A percentile compares a stretch with the other conserved stretches of the same genome.
These are phyloP conservation scores for Vanrija pseudolonga DNA, from an alignment of 1,284 basidiomycete genomes.

Conservation along the genomic window DNA sequence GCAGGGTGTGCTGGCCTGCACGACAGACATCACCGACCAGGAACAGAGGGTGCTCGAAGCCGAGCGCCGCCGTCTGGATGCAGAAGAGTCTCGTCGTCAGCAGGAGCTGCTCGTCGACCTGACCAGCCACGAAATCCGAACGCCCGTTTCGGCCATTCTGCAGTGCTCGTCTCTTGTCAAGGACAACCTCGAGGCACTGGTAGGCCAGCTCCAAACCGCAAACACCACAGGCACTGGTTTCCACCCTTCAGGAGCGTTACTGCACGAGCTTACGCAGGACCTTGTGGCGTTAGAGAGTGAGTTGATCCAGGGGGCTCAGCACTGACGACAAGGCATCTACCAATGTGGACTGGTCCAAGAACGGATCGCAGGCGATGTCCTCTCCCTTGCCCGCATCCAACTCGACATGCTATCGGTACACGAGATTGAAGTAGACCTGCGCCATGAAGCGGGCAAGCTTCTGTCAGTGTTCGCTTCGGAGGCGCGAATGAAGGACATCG, in stretches of 20 bases:
- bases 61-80: slow-evolving; percentile 32
- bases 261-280: slow-evolving; percentile 46
- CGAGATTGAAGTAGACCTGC: slow-evolving; percentile 41
- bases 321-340: slow-evolving; percentile 18
- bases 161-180: slow-evolving; percentile 46
- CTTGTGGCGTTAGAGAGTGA: slow-evolving; percentile 33
- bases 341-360: slow-evolving; percentile 47
- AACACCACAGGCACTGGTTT: slow-evolving; percentile 24
- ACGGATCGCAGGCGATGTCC: slow-evolving; percentile 48
- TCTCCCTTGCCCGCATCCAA: slow-evolving; percentile 46
- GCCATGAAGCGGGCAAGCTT: slow-evolving; percentile 39
- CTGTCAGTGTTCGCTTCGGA: slow-evolving; percentile 31
- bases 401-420: slow-evolving; percentile 32
- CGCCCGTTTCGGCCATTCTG: slow-evolving; percentile 45
- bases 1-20: slow-evolving; percentile 35
- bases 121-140: slow-evolving; percentile 47
- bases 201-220: slow-evolving; percentile 30
- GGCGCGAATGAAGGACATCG: slow-evolving; percentile 34
- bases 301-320: slow-evolving; percentile 20
- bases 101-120: slow-evolving; percentile 48
- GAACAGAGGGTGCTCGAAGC: slow-evolving; percentile 34
- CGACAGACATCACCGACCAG: slow-evolving; percentile 34
- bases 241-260: slow-evolving; percentile 32
- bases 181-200: slow-evolving; percentile 39
- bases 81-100: slow-evolving; percentile 39